Base-by-base conservation (phyloP, 1,284 basidiomycete genomes). In the Naganishia liquefaciens region DNA sequence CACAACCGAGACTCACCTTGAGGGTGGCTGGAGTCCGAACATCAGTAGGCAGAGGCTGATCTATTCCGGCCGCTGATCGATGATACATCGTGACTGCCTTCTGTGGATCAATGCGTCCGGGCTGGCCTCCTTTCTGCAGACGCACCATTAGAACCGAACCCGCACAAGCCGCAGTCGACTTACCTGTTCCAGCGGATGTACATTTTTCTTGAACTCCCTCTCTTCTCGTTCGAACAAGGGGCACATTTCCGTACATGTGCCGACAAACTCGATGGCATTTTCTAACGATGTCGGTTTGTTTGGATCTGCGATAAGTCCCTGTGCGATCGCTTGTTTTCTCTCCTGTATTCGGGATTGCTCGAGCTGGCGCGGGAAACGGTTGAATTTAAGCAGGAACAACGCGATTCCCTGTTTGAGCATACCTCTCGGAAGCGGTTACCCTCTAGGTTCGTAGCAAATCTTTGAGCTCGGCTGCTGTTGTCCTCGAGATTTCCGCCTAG, bases 51-150 rank as follows among this genome's bases (percentile, higher is more conserved):
- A 96, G 77, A 0, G 86, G 88, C 63, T 79, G 73, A 76, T 93
- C 92, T 79, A 95, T 91, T 3, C 95, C 94, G 1, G 93, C 91
- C 25, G 73, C 84, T 3, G 92, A 93, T 39, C 95, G 88, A 72
- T 95, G 91, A 76, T 95, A 99, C 72, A 90, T 91, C 75, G 96
- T 96, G 63, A 98, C 95, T 0, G 94, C 93, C 55, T 88, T 86
- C 42, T 82, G 81, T 68, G 93, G 92, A 72, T 96, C 88, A 17
- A 97, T 88, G 23, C 88, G 83, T 74, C 70, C 68, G 54, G 68
- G 28, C 77, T 76, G 51, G 72, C 70, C 68, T 71, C 75, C 76
- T 71, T 63, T 19, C 27, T 63, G 30, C 3, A 53, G 2, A 19
- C 13, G 40, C 13, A 25, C 28, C 54, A 30, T 37, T 37, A 66